Conservation (phyloP, 176 grass and related monocot genomes). For the Guadua angustifolia region DNA sequence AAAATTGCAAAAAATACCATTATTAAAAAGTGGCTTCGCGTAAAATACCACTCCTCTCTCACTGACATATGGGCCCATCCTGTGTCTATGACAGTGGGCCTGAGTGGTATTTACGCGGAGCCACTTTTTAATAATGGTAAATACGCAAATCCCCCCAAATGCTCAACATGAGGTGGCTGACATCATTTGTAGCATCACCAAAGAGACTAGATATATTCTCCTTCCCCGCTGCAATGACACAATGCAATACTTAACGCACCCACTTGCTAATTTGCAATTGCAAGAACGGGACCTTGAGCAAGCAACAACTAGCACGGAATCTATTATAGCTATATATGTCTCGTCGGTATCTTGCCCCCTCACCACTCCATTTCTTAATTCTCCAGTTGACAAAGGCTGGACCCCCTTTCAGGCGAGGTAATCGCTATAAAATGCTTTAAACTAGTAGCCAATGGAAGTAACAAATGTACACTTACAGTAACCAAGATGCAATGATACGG, state of each 20-base stretch:
- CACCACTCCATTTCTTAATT: background rate
- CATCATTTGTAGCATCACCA: constrained; percentile 21
- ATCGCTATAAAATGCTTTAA: background rate
- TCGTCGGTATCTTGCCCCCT: background rate
- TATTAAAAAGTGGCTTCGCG: too few species aligned
- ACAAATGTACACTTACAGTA: background rate
- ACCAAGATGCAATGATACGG: background rate
- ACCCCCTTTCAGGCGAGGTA: background rate
- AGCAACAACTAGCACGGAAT: constrained; percentile 1
- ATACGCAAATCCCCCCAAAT: too few species aligned
- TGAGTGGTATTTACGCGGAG: too few species aligned
- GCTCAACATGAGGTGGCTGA: background rate
- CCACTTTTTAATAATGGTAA: too few species aligned
- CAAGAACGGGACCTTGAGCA: constrained; percentile 6
- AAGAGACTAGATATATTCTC: background rate
- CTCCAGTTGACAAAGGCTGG: background rate
- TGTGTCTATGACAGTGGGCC: too few species aligned
- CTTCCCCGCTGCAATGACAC: background rate
- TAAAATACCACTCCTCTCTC: too few species aligned
- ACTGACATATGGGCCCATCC: too few species aligned
- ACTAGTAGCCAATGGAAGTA: background rate
- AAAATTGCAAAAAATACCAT: too few species aligned
- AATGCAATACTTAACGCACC: background rate
- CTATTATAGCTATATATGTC: constrained; percentile 15
- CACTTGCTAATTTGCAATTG: constrained; percentile 11